Percentiles rank a stretch among this genome's conserved stretches.
Evolutionary conservation across 495 filamentous ascomycete genomes (phyloP).

Genomic region (Penicillium paradoxum): DNA sequence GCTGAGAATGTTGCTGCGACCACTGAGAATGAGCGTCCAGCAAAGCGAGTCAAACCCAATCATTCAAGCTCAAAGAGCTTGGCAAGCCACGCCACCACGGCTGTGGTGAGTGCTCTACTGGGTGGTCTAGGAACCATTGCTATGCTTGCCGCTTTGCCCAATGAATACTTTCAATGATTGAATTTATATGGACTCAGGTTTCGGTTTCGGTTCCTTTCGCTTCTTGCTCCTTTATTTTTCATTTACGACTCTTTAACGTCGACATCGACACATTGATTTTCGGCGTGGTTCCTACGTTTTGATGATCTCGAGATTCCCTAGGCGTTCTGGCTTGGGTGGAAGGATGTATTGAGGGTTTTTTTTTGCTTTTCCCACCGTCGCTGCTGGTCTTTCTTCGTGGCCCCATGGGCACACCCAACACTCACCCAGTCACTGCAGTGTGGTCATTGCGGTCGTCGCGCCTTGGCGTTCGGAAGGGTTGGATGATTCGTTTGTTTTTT

Average conservation of each 20-base stretch:
- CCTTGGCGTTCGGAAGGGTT: neutral
- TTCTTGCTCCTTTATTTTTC: neutral
- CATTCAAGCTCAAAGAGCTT: constrained; percentile 16
- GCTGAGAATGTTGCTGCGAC: constrained; percentile 5
- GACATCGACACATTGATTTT: neutral
- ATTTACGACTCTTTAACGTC: constrained; percentile 1
- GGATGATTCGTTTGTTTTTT: neutral
- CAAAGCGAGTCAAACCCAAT: constrained; percentile 31
- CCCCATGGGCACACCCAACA: neutral
- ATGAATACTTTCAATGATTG: constrained; percentile 34
- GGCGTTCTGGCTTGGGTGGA: constrained; percentile 1
- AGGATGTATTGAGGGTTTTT: neutral
- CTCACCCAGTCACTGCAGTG: neutral
- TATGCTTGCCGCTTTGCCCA: constrained; percentile 41
- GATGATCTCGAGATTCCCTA: neutral
- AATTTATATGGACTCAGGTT: neutral
- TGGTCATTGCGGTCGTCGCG: neutral
- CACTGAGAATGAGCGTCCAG: constrained; percentile 17
- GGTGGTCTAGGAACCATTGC: constrained; percentile 49
- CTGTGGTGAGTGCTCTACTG: constrained; percentile 40
- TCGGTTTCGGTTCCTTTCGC: neutral
- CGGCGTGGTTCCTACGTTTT: constrained; percentile 1
- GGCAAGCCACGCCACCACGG: constrained; percentile 40
- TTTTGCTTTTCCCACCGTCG: neutral
- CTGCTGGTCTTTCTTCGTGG: neutral